Evolutionary conservation across 345 rosid genomes (phyloP), one percentile per base, ranked within the genome.

Genomic region (Eutrema japonicum): DNA sequence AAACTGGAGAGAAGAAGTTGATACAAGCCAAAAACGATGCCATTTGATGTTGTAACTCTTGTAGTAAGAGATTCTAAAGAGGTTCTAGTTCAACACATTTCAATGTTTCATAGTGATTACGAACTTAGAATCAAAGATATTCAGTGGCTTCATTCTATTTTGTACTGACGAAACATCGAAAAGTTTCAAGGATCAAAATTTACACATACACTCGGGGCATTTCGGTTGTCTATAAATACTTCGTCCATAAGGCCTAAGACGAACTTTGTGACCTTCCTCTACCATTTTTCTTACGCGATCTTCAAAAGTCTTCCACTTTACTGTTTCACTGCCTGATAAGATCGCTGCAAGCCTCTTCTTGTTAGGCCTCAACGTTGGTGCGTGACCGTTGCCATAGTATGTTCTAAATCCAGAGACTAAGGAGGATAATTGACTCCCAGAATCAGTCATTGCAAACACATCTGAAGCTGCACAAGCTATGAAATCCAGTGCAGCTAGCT

Each of bases 351-450:
- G 76, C 83, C 93, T 89, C 85, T 86, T 91, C 89, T 94, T 94
- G 86, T 87, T 86, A 37, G 97, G 98, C 43, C 92, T 82, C 82
- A 94, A 50, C 11, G 80, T 86, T n/a, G 97, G 95, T 12, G 98
- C 86, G 2, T 69, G 82, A 2, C 86, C 88, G 18, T 68, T 81
- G 0, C 98, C 96, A 2, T 86, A 88, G 84, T 94, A 94, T 36
- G 92, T 86, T 68, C 96, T 79, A 74, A 83, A 87, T 66, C 97
- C 97, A 59, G 97, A 87, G 12, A 89, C 98, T 46, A 91, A 72
- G n/a, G 97, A 94, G 0, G 97, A 87, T 64, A 94, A 55, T 71
- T 94, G 98, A 82, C 96, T 94, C 59, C 98, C 97, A 2, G 98
- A 94, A 74, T 89, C 98, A 8, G 96, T 94, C 96, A 91, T 87